These are phyloP conservation scores for Myxozyma melibiosi DNA, from an alignment of 805 yeast species.

Conservation along the genomic window DNA sequence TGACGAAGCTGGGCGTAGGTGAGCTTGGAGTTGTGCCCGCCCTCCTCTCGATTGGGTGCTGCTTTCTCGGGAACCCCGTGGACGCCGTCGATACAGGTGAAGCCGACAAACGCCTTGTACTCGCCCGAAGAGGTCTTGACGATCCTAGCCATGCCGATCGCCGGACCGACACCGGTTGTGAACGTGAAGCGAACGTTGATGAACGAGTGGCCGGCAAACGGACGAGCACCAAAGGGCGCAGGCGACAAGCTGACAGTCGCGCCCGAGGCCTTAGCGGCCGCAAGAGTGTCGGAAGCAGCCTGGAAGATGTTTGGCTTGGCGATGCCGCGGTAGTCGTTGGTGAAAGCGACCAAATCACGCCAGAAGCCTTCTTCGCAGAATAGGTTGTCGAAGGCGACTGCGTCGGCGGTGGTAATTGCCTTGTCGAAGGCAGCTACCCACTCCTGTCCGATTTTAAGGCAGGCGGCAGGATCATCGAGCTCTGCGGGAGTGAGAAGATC, in stretches of 20 bases:
- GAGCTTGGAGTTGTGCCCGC: conserved; percentile 10
- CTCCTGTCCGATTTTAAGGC: too few species aligned
- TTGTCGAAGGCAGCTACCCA: too few species aligned
- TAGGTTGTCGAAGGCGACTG: conserved; percentile 17
- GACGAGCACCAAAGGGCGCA: neutral
- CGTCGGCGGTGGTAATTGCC: conserved; percentile 3
- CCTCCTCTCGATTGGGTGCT: conserved; percentile 17
- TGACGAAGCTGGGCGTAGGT: conserved; percentile 7
- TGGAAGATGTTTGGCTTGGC: conserved; percentile 26
- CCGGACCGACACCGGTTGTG: conserved; percentile 21
- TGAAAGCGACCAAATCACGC: conserved; percentile 33
- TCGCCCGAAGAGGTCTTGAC: conserved; percentile 4
- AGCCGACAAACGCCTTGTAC: conserved; percentile 15
- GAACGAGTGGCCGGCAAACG: conserved; percentile 2
- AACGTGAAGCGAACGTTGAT: conserved; percentile 17
- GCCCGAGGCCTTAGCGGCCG: neutral
- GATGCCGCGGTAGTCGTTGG: conserved; percentile 29
- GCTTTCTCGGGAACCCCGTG: conserved; percentile 1
- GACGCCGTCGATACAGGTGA: conserved; percentile 26
- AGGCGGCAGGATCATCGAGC: too few species aligned
- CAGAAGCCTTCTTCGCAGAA: conserved; percentile 21
- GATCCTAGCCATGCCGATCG: conserved; percentile 15
- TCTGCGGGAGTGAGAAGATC: too few species aligned
- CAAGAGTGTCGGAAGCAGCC: conserved; percentile 22
- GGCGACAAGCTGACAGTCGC: neutral